Evolutionary conservation across 2,329 filamentous ascomycete genomes (phyloP).

Genomic region (Phaeosphaeria sp.): DNA sequence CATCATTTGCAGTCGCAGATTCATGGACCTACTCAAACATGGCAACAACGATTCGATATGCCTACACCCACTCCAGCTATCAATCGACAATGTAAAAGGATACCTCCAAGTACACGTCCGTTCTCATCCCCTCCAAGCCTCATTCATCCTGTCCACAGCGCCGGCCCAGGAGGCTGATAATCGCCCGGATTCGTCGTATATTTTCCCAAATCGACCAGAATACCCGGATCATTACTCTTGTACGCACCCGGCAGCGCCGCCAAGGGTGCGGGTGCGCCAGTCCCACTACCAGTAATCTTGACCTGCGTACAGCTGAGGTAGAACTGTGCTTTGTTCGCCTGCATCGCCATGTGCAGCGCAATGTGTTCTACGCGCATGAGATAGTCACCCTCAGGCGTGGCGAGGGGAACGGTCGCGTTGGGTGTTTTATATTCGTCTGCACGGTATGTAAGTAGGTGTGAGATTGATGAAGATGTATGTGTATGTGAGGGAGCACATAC

Average conservation of each 20-base stretch:
- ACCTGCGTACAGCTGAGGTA: conserved; percentile 53
- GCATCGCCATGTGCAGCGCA: conserved; percentile 45
- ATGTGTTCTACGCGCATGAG: conserved; percentile 49
- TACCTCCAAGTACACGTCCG: too few species aligned
- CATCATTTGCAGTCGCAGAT: too few species aligned
- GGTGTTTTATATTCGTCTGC: conserved; percentile 37
- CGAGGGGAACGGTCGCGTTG: conserved; percentile 44
- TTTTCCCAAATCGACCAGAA: conserved; percentile 29
- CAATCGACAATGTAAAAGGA: too few species aligned
- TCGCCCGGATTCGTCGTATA: conserved; percentile 20
- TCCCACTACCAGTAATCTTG: conserved; percentile 51
- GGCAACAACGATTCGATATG: too few species aligned
- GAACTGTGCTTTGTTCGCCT: conserved; percentile 44
- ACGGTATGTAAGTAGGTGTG: background rate
- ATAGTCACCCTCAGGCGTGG: conserved; percentile 48
- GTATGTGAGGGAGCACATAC: conserved; percentile 13
- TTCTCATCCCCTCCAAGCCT: too few species aligned
- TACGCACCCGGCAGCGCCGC: conserved; percentile 33
- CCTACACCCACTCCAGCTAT: too few species aligned
- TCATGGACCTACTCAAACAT: too few species aligned
- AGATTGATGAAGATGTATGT: background rate
- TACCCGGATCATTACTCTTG: conserved; percentile 33
- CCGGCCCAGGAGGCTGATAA: conserved; percentile 33
- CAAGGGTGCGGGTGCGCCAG: conserved; percentile 43
- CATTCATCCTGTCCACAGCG: conserved; percentile 30